phyloP scores from a whole-genome alignment of 2,329 filamentous ascomycete species.

The Ophiobolus disseminans region DNA sequence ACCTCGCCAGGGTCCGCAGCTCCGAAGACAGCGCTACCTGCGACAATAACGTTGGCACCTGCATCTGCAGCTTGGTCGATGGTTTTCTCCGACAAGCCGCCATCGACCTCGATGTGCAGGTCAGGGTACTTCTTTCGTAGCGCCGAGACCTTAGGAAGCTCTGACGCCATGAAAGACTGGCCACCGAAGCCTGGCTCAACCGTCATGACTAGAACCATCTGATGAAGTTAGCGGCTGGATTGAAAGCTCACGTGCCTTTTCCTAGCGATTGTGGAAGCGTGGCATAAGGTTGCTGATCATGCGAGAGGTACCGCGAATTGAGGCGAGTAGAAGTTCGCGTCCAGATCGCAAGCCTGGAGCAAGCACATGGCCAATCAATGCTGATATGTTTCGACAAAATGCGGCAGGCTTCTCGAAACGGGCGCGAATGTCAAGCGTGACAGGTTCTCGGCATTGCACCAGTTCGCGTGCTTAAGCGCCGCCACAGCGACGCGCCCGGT shows the following conservation, averaged over 20 bases:
- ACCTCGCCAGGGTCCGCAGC: slow-evolving; percentile 87
- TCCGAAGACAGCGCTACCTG: slow-evolving; percentile 93
- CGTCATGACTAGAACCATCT: slow-evolving; percentile 99
- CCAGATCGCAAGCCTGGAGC: slow-evolving; percentile 3
- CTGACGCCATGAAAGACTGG: slow-evolving; percentile 97
- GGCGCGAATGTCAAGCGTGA: slow-evolving; percentile 16
- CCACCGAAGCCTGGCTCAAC: slow-evolving; percentile 97
- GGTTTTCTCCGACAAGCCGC: slow-evolving; percentile 84
- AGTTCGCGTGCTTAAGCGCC: slow-evolving; percentile 43
- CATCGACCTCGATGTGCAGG: slow-evolving; percentile 96
- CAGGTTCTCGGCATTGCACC: slow-evolving; percentile 19
- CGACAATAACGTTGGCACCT: slow-evolving; percentile 97
- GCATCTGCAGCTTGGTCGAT: slow-evolving; percentile 95
- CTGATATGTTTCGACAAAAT: slow-evolving; percentile 8
- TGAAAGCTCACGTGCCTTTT: slow-evolving; percentile 1
- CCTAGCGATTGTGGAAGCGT: not conserved
- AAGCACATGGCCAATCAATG: slow-evolving; percentile 16
- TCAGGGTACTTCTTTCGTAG: slow-evolving; percentile 85
- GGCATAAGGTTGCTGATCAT: slow-evolving; percentile 15
- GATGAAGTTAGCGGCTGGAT: slow-evolving; percentile 16
- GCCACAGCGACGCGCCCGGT: slow-evolving; percentile 34
- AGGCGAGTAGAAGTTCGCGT: slow-evolving; percentile 21
- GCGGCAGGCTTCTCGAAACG: slow-evolving; percentile 27
- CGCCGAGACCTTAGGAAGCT: slow-evolving; percentile 90
- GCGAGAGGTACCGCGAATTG: slow-evolving; percentile 12